phyloP scores from a whole-genome alignment of 768 basidiomycete species.

The Asterophora lycoperdoides region DNA sequence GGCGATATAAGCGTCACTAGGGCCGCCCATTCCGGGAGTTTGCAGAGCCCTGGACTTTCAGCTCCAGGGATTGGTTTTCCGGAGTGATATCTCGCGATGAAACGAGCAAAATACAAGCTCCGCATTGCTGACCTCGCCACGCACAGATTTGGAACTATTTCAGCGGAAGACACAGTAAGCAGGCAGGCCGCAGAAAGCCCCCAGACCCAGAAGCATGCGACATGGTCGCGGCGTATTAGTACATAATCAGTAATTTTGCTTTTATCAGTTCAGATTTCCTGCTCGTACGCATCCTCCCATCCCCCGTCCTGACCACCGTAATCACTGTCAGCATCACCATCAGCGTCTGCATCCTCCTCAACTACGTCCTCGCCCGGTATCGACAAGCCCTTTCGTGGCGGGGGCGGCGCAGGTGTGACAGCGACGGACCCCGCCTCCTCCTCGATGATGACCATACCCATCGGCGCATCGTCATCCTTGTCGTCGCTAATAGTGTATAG shows the following conservation, averaged over 20 bases:
- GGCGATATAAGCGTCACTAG: no score
- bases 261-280: constrained; percentile 48
- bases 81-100: no score
- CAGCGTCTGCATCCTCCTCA: constrained; percentile 28
- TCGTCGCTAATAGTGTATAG: constrained; percentile 40
- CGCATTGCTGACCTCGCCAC: no score
- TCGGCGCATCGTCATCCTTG: constrained; percentile 34
- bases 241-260: constrained; percentile 3
- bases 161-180: no score
- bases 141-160: no score
- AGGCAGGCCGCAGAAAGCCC: no score
- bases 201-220: no score
- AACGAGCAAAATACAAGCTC: no score
- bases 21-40: no score
- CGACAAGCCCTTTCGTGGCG: constrained; percentile 17
- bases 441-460: constrained; percentile 36
- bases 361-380: constrained; percentile 16
- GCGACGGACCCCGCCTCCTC: constrained; percentile 40
- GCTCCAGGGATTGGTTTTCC: no score
- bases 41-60: no score
- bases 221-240: not conserved
- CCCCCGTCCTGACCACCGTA: constrained; percentile 55
- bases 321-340: constrained; percentile 36
- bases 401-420: constrained; percentile 18
- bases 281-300: constrained; percentile 60